Percentiles rank a stretch among this genome's conserved stretches.
phyloP scores from a whole-genome alignment of 1,284 basidiomycete genomes.

The Moniliophthora roreri region DNA sequence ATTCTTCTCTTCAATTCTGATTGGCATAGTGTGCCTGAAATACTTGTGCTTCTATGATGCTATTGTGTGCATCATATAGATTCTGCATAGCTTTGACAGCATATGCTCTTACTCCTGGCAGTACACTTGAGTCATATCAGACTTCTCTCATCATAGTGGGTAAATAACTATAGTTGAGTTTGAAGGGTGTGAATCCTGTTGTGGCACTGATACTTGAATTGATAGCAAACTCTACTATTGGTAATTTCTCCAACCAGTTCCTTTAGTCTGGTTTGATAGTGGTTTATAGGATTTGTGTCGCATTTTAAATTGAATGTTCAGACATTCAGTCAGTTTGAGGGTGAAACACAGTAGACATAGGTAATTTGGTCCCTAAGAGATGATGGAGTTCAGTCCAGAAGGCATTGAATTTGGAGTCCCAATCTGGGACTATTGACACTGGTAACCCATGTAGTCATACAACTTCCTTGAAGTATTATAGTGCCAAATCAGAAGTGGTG shows the following conservation, averaged over 20 bases:
- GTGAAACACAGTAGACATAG: constrained; percentile 44
- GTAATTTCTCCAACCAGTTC: constrained; percentile 23
- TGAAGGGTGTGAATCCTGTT: constrained; percentile 26
- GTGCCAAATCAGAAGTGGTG: constrained; percentile 22
- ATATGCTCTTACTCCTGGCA: constrained; percentile 6
- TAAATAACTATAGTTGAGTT: constrained; percentile 22
- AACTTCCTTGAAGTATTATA: constrained; percentile 29
- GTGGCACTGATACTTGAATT: too few relatives aligned
- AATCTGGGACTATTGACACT: constrained; percentile 30
- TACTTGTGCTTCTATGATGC: constrained; percentile 18
- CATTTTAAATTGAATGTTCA: constrained; percentile 26
- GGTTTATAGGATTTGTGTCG: constrained; percentile 28
- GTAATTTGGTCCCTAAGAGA: constrained; percentile 30
- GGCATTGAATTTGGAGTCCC: constrained; percentile 34
- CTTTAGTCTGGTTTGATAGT: constrained; percentile 19
- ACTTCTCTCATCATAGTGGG: constrained; percentile 5
- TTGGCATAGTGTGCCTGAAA: constrained; percentile 18
- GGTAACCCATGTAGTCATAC: constrained; percentile 34
- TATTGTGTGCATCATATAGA: constrained; percentile 14
- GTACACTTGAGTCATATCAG: not conserved
- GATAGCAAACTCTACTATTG: constrained; percentile 24
- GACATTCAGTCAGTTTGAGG: constrained; percentile 40
- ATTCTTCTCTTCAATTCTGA: constrained; percentile 1
- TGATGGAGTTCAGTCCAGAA: constrained; percentile 33
- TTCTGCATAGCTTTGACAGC: constrained; percentile 1